Evolutionary conservation across 441 rosid genomes (phyloP).

Genomic region (Francoa sonchifolia): DNA sequence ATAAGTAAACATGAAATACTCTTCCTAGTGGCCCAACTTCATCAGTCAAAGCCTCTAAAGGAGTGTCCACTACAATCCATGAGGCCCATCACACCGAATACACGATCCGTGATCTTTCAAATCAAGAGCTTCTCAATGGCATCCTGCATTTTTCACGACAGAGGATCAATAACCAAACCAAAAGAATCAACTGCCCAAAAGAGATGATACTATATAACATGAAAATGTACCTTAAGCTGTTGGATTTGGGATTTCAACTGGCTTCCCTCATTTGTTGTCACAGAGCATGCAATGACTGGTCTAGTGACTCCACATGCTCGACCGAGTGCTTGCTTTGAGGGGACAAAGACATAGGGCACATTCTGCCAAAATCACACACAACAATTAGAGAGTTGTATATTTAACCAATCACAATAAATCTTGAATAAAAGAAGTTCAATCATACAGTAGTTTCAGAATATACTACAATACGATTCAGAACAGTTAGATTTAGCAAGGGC

Average conservation of each 20-base stretch:
- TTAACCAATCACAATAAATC: too few species aligned
- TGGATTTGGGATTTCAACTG: constrained; percentile 76
- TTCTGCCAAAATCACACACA: constrained; percentile 35
- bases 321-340: constrained; percentile 88
- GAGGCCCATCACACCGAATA: constrained; percentile 91
- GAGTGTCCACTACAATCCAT: constrained; percentile 21
- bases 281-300: constrained; percentile 82
- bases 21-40: constrained; percentile 19
- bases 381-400: neutral
- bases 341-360: constrained; percentile 93
- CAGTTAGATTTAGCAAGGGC: too few species aligned
- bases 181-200: neutral
- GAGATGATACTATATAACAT: neutral
- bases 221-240: constrained; percentile 46
- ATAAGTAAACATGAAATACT: neutral
- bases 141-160: constrained; percentile 36
- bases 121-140: constrained; percentile 92
- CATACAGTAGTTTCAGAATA: neutral
- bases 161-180: neutral
- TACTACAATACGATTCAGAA: too few species aligned
- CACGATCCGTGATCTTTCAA: constrained; percentile 14
- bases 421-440: neutral
- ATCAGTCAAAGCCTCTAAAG: constrained; percentile 73
- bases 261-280: constrained; percentile 75
- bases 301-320: constrained; percentile 99